phyloP scores from a whole-genome alignment of 2,329 filamentous ascomycete species.

The Paraphoma chrysanthemicola region DNA sequence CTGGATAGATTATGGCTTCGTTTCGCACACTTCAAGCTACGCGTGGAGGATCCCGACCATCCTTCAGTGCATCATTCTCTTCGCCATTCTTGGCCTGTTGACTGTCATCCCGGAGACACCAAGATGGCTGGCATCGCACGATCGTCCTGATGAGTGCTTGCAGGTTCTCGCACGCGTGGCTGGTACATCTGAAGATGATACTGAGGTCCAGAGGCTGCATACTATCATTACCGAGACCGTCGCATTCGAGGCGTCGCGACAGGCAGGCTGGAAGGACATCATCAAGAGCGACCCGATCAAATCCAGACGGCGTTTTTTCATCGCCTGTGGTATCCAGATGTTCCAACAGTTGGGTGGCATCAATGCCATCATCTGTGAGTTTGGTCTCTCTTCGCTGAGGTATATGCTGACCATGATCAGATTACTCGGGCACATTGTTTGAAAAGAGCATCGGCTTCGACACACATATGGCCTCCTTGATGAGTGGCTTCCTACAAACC shows the following conservation, averaged over 20 bases:
- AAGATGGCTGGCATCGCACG: slow-evolving; percentile 22
- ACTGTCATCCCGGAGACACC: slow-evolving; percentile 19
- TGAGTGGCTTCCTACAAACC: slow-evolving; percentile 25
- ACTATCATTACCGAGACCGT: slow-evolving; percentile 24
- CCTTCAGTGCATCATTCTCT: slow-evolving; percentile 16
- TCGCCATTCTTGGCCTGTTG: slow-evolving; percentile 11
- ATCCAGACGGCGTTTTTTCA: slow-evolving; percentile 22
- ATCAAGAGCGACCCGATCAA: slow-evolving; percentile 22
- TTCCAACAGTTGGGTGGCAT: slow-evolving; percentile 25
- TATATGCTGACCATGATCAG: slow-evolving; percentile 4
- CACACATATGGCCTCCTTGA: slow-evolving; percentile 20
- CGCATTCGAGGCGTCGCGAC: slow-evolving; percentile 18
- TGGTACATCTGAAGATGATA: slow-evolving; percentile 9
- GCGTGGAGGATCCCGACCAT: slow-evolving; percentile 22
- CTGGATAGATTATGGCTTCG: slow-evolving; percentile 24
- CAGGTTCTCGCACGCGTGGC: slow-evolving; percentile 19
- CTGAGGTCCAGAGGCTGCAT: slow-evolving; percentile 19
- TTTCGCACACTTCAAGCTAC: slow-evolving; percentile 19
- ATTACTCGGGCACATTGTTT: slow-evolving; percentile 23
- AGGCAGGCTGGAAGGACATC: slow-evolving; percentile 24
- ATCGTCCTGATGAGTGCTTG: slow-evolving; percentile 21
- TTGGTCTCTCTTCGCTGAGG: accelerated
- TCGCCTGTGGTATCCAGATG: slow-evolving; percentile 23
- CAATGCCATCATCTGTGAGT: slow-evolving; percentile 25
- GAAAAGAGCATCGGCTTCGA: slow-evolving; percentile 24